Evolutionary conservation across 1,139 yeast genomes (phyloP).

Genomic region (Protomyces arabidopsidicola): DNA sequence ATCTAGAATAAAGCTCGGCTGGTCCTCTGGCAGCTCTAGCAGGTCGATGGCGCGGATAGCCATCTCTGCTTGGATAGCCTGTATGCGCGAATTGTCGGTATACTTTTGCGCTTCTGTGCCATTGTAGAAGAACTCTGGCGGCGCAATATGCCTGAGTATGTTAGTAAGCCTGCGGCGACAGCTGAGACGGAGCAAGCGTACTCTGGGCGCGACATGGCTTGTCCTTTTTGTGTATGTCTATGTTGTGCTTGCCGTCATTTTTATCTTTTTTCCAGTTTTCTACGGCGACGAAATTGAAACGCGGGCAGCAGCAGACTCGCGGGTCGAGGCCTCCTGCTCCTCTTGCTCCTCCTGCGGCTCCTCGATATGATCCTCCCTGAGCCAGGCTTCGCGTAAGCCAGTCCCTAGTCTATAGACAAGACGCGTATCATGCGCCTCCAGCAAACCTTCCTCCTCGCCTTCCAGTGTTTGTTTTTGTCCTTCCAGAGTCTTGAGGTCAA

Average conservation of each 20-base stretch:
- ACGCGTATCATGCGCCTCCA: background rate
- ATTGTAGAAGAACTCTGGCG: constrained; percentile 87
- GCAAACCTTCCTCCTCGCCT: background rate
- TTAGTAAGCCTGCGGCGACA: background rate
- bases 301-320: background rate
- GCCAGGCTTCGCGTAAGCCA: background rate
- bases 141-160: constrained; percentile 60
- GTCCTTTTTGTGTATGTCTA: background rate
- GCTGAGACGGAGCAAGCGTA: background rate
- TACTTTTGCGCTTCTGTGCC: constrained; percentile 85
- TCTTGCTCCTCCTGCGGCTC: background rate
- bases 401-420: background rate
- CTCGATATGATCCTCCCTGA: background rate
- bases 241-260: background rate
- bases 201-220: background rate
- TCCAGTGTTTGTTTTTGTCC: background rate
- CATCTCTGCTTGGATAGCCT: constrained; percentile 97
- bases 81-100: constrained; percentile 90
- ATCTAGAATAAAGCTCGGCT: constrained; percentile 62
- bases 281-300: background rate
- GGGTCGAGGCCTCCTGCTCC: background rate
- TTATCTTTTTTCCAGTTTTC: background rate
- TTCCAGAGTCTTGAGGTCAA: background rate
- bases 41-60: constrained; percentile 87
- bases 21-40: constrained; percentile 61